Evolutionary conservation across 805 yeast genomes (phyloP).

Genomic region (Cyberlindnera mycetangii): DNA sequence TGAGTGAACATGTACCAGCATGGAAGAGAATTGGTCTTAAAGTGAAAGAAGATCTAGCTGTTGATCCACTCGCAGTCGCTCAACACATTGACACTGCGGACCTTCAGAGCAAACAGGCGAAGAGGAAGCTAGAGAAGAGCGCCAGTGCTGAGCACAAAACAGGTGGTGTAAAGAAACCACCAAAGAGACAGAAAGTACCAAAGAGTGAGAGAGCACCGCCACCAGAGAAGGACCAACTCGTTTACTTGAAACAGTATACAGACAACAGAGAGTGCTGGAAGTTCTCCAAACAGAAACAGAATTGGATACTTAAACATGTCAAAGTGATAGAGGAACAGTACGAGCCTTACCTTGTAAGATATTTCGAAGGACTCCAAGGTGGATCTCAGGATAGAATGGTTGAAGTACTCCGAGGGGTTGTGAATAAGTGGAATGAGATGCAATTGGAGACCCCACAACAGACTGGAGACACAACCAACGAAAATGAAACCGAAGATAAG

Average conservation of each 20-base stretch:
- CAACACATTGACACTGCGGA: slow-evolving; percentile 43
- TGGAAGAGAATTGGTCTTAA: slow-evolving; percentile 79
- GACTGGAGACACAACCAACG: slow-evolving; percentile 1
- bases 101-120: slow-evolving; percentile 41
- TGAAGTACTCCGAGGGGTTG: slow-evolving; percentile 43
- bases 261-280: slow-evolving; percentile 68
- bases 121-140: slow-evolving; percentile 34
- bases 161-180: slow-evolving; percentile 45
- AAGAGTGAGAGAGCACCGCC: slow-evolving; percentile 65
- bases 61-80: slow-evolving; percentile 44
- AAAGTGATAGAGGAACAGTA: slow-evolving; percentile 50
- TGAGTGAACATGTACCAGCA: slow-evolving; percentile 55
- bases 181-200: slow-evolving; percentile 69
- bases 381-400: slow-evolving; percentile 60
- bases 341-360: slow-evolving; percentile 45
- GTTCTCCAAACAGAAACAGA: slow-evolving; percentile 82
- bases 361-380: slow-evolving; percentile 65
- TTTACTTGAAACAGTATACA: slow-evolving; percentile 55
- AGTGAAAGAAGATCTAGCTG: slow-evolving; percentile 45
- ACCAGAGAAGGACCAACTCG: slow-evolving; percentile 74
- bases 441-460: slow-evolving; percentile 10
- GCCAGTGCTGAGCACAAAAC: slow-evolving; percentile 14
- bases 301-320: slow-evolving; percentile 73
- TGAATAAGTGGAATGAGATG: slow-evolving; percentile 54
- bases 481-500: slow-evolving; percentile 1